Conservation (phyloP, 139 green algal species). For the Closterium sp. region DNA sequence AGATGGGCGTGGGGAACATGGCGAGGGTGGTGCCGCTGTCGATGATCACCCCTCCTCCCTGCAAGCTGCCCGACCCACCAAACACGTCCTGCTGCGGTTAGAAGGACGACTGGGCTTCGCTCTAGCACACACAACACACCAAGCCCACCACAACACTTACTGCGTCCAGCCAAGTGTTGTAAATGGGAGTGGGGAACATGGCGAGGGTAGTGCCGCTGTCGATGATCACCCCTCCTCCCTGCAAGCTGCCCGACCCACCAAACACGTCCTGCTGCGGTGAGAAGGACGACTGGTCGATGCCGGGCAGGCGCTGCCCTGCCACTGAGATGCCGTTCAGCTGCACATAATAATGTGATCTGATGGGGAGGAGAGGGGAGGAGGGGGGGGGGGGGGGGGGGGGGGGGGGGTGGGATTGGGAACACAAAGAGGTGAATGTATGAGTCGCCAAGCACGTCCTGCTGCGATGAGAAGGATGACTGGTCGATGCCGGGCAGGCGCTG, state of each 20-base stretch:
- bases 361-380: too few species aligned
- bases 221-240: background rate
- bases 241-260: background rate
- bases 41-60: background rate
- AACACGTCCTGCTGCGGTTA: too few species aligned
- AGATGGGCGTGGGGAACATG: constrained; percentile 1
- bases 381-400: too few species aligned
- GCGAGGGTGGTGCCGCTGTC: constrained; percentile 19
- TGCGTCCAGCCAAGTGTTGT: background rate
- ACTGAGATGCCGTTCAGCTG: constrained; percentile 13
- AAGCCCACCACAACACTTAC: too few species aligned
- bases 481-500: background rate
- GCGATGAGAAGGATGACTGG: background rate
- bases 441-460: too few species aligned
- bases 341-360: constrained; percentile 10
- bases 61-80: too few species aligned
- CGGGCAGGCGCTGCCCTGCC: background rate
- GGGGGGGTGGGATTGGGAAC: too few species aligned
- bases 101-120: too few species aligned
- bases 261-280: background rate
- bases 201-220: constrained; percentile 20
- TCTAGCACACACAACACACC: too few species aligned
- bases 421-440: too few species aligned
- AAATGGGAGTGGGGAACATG: constrained; percentile 4
- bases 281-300: background rate